These are phyloP conservation scores for Ilyonectria destructans DNA, from an alignment of 2,329 filamentous ascomycete genomes.

Conservation along the genomic window DNA sequence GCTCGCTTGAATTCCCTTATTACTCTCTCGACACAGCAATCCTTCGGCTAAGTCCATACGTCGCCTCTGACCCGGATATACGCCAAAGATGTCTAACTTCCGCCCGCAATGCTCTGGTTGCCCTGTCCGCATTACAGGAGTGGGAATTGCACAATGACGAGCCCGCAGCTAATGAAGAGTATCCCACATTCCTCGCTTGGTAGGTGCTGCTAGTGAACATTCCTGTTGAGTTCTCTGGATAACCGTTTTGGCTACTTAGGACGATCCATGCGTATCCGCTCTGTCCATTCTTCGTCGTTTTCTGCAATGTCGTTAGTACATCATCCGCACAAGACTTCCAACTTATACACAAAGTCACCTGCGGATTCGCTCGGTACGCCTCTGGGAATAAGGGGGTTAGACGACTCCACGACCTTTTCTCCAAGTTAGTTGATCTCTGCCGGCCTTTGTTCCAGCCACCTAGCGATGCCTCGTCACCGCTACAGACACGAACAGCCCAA, in stretches of 20 bases:
- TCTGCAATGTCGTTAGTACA: slow-evolving; percentile 18
- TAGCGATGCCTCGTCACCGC: neutral
- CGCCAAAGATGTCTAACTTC: slow-evolving; percentile 14
- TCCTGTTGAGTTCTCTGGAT: neutral
- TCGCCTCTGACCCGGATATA: slow-evolving; percentile 16
- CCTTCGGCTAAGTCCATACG: slow-evolving; percentile 7
- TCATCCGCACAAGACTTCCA: slow-evolving; percentile 15
- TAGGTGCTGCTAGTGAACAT: neutral
- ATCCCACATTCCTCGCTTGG: slow-evolving; percentile 19
- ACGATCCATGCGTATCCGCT: slow-evolving; percentile 20
- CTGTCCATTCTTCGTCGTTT: slow-evolving; percentile 18
- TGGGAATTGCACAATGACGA: neutral
- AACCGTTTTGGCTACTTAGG: neutral
- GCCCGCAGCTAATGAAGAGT: slow-evolving; percentile 6
- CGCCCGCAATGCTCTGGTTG: slow-evolving; percentile 14
- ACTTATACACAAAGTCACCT: slow-evolving; percentile 1
- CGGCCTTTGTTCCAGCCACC: slow-evolving; percentile 9
- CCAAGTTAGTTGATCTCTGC: slow-evolving; percentile 19
- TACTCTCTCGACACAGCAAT: slow-evolving; percentile 15
- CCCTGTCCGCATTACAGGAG: slow-evolving; percentile 15
- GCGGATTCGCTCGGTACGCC: slow-evolving; percentile 4
- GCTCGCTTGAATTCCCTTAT: slow-evolving; percentile 16
- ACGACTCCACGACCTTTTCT: slow-evolving; percentile 20
- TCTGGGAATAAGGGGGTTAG: slow-evolving; percentile 6
- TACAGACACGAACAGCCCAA: neutral